These are phyloP conservation scores for Candida suzukii DNA, from an alignment of 805 yeast species.

Conservation along the genomic window DNA sequence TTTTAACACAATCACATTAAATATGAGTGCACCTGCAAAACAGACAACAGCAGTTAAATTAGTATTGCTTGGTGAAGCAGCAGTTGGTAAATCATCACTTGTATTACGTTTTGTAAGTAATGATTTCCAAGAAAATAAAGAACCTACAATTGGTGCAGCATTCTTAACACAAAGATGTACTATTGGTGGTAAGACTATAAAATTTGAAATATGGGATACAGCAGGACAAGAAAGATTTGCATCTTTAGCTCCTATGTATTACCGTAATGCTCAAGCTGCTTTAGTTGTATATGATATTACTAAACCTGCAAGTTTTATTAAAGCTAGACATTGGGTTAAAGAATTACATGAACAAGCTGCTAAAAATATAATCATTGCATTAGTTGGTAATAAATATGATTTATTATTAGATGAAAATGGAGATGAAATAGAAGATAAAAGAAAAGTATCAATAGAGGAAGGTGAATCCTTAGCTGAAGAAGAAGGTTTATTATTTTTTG, in stretches of 20 bases:
- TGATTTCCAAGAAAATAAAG: constrained; percentile 95
- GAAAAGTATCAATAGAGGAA: constrained; percentile 82
- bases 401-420: constrained; percentile 50
- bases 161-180: constrained; percentile 90
- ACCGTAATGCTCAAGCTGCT: constrained; percentile 96
- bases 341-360: constrained; percentile 93
- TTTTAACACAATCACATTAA: not conserved
- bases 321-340: constrained; percentile 97
- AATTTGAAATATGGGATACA: constrained; percentile 94
- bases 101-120: constrained; percentile 90
- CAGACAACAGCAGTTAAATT: constrained; percentile 70
- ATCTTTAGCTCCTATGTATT: constrained; percentile 93
- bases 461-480: constrained; percentile 86
- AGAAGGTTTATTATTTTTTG: constrained; percentile 84
- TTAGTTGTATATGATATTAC: constrained; percentile 93
- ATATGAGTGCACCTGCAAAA: constrained; percentile 14
- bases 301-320: constrained; percentile 87
- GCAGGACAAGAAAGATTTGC: constrained; percentile 99
- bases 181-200: constrained; percentile 78
- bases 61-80: constrained; percentile 93
- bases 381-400: constrained; percentile 91
- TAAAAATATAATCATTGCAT: constrained; percentile 85
- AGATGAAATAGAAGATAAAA: constrained; percentile 41
- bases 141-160: constrained; percentile 98
- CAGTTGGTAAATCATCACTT: constrained; percentile 92